A percentile compares a stretch with the other conserved stretches of the same genome.
Conservation (phyloP, 1,139 yeast species). For the Chernovozyma aurita region DNA sequence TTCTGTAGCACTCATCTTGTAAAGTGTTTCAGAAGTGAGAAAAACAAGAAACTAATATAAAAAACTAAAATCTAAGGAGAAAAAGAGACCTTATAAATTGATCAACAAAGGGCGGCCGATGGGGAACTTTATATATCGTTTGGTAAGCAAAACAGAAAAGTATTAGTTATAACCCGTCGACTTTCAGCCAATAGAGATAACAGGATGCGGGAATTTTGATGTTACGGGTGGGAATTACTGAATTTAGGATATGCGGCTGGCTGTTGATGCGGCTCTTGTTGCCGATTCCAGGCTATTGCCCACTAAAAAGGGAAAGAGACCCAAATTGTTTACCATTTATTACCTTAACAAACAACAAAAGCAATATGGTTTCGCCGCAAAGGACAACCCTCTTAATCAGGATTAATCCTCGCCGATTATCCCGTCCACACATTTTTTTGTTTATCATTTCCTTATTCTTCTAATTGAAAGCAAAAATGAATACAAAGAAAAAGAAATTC, state of each 20-base stretch:
- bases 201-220: conserved; percentile 9
- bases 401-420: too few species aligned
- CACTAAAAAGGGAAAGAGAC: neutral
- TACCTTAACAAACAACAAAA: too few species aligned
- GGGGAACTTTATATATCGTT: neutral
- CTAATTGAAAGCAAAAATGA: too few species aligned
- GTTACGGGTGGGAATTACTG: conserved; percentile 4
- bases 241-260: neutral
- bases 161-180: conserved; percentile 8
- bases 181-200: conserved; percentile 11
- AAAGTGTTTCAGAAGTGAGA: too few species aligned
- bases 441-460: too few species aligned
- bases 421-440: too few species aligned
- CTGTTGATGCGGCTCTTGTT: neutral
- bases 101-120: neutral
- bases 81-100: neutral
- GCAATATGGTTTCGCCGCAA: too few species aligned
- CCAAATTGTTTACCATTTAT: neutral
- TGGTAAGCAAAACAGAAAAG: conserved; percentile 4
- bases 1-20: conserved; percentile 43
- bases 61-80: conserved; percentile 1
- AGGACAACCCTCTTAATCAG: too few species aligned
- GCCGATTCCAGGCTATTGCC: neutral
- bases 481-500: too few species aligned
- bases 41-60: conserved; percentile 9